phyloP scores from a whole-genome alignment of 1,284 basidiomycete species.

The Blastosporella zonata region DNA sequence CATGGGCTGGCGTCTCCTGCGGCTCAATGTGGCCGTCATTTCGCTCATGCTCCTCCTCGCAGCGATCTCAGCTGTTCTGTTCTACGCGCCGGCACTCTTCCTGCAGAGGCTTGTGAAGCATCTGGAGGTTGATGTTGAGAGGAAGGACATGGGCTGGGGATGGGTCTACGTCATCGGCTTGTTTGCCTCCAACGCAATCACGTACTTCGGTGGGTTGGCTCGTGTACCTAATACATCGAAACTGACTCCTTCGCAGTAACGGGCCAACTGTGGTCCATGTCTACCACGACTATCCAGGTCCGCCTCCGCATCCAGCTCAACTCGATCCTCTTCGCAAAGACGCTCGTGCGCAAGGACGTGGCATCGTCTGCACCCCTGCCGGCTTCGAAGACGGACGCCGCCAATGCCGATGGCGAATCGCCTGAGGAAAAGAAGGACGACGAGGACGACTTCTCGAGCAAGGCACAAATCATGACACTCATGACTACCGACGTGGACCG shows the following conservation, averaged over 20 bases:
- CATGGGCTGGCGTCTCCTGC: conserved; percentile 55
- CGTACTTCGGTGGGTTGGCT: conserved; percentile 51
- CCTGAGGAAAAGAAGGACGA: conserved; percentile 51
- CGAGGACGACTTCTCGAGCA: conserved; percentile 81
- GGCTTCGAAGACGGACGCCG: conserved; percentile 8
- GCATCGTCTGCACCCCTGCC: conserved; percentile 54
- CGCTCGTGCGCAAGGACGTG: conserved; percentile 83
- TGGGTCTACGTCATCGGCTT: conserved; percentile 72
- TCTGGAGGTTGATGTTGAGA: conserved; percentile 60
- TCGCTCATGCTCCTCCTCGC: conserved; percentile 54
- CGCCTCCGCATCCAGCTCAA: conserved; percentile 82
- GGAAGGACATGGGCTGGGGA: conserved; percentile 63
- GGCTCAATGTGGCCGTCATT: conserved; percentile 48
- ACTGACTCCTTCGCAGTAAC: conserved; percentile 33
- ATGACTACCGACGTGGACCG: conserved; percentile 92
- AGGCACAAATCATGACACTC: conserved; percentile 86
- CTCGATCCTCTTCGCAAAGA: conserved; percentile 85
- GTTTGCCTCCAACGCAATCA: conserved; percentile 60
- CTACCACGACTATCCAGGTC: conserved; percentile 70
- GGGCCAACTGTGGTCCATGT: conserved; percentile 66
- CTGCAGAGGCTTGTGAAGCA: conserved; percentile 70
- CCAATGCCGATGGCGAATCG: conserved; percentile 17
- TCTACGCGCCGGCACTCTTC: conserved; percentile 80
- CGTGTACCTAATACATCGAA: neutral
- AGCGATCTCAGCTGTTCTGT: conserved; percentile 59